Conservation (phyloP, 2,329 filamentous ascomycete genomes). For the Fusarium sp. region DNA sequence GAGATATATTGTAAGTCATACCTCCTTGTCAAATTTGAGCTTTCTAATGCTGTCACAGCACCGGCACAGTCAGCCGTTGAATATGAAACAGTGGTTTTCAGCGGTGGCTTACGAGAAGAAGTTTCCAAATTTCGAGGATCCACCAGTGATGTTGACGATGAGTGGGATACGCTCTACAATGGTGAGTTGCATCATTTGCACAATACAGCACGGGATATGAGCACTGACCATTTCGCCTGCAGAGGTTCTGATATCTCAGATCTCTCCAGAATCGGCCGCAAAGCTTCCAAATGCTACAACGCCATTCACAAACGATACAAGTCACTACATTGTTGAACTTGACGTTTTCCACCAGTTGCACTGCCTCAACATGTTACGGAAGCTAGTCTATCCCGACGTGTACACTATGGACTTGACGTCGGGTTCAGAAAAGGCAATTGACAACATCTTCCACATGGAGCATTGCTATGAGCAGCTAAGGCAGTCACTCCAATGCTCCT, state of each 20-base stretch:
- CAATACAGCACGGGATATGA: too few species aligned
- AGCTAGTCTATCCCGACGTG: constrained; percentile 9
- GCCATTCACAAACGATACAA: constrained; percentile 18
- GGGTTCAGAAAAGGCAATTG: constrained; percentile 8
- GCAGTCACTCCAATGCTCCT: constrained; percentile 14
- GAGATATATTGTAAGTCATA: constrained; percentile 12
- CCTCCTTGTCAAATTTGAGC: accelerated
- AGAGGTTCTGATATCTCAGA: constrained; percentile 17
- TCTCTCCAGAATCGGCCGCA: neutral
- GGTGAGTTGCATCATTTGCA: neutral
- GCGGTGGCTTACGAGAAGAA: constrained; percentile 8
- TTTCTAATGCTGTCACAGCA: neutral
- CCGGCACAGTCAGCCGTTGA: constrained; percentile 5
- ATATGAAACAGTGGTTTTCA: constrained; percentile 13
- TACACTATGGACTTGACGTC: constrained; percentile 12
- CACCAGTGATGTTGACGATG: constrained; percentile 4
- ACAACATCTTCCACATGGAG: constrained; percentile 21
- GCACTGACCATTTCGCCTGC: neutral
- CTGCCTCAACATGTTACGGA: constrained; percentile 14
- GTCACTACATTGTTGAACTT: constrained; percentile 14
- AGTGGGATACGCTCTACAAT: constrained; percentile 14
- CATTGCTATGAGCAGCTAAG: constrained; percentile 18
- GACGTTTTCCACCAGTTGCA: constrained; percentile 19
- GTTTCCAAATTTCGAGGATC: constrained; percentile 11
- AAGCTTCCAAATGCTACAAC: constrained; percentile 13